Base-by-base conservation (phyloP, 805 yeast species). In the Saturnispora galanensis region DNA sequence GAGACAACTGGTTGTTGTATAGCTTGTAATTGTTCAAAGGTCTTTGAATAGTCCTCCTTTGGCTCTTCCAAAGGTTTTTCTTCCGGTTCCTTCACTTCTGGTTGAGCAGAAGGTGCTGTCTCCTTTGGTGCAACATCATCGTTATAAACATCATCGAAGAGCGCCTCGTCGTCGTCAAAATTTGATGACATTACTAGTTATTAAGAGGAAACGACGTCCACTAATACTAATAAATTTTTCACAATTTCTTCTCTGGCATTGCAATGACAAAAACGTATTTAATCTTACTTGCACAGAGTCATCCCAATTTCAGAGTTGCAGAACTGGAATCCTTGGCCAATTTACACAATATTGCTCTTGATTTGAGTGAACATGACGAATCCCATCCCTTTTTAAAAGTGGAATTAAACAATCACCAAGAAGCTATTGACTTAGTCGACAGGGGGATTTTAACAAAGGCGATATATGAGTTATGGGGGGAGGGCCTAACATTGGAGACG, bases 161-260 rank as follows among this genome's bases (percentile, higher is more conserved):
- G 81, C 57, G 86, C 90, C 63, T 88, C 96, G 66, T 89, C 97
- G 68, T 88, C 96, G 66, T 87, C 95, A 49, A 82, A 75, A 46
- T 68, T 64, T 48, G 82, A 75, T 16, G 45, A 42, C 45, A 42
- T 42, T 18, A 35, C 28, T 35, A 35, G 21, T 35, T 35, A 35
- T 35, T 18, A 15, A n/a, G 9, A 35, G 26, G 13, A 35, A 29
- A 21, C 21, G 34, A 40, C 42, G 42, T 40, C 42, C 37, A 40
- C 34, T 28, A 28, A 13, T 8, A 17, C 10, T 21, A 26, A 21
- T 21, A 21, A 21, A 21, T 21, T 21, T 21, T 21, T 21, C 26
- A 21, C 26, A 21, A 4, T 21, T 21, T 21, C 26, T 21, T 21
- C 26, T 21, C 26, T 21, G 26, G 26, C 6, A 21, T 21, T 21